These are phyloP conservation scores for Cryptosporidium xiaoi DNA, from an alignment of 169 alveolate genomes.

Conservation along the genomic window DNA sequence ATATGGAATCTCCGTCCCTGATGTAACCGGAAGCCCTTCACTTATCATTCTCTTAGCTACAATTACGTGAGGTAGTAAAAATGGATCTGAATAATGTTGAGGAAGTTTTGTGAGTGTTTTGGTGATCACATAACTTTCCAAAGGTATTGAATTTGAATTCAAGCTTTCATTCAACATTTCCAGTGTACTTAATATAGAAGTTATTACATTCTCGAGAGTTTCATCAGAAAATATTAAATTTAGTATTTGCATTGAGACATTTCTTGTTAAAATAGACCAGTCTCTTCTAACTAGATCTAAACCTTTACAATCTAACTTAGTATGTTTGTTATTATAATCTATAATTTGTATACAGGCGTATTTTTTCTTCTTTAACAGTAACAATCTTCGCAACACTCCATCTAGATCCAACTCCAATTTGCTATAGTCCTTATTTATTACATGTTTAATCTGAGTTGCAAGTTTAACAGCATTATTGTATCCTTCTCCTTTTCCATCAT, in stretches of 20 bases:
- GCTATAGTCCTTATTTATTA: slow-evolving; percentile 92
- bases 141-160: slow-evolving; percentile 79
- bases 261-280: slow-evolving; percentile 95
- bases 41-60: slow-evolving; percentile 92
- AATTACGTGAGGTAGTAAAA: slow-evolving; percentile 92
- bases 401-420: slow-evolving; percentile 97
- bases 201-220: slow-evolving; percentile 41
- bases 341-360: slow-evolving; percentile 92
- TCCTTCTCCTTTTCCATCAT: slow-evolving; percentile 79
- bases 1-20: slow-evolving; percentile 92
- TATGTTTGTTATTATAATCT: slow-evolving; percentile 81
- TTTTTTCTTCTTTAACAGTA: slow-evolving; percentile 97
- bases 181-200: slow-evolving; percentile 1
- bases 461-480: slow-evolving; percentile 86
- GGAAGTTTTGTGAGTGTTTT: slow-evolving; percentile 94
- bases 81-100: slow-evolving; percentile 90
- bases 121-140: slow-evolving; percentile 91
- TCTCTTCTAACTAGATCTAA: slow-evolving; percentile 98
- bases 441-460: slow-evolving; percentile 88
- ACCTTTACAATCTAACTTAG: slow-evolving; percentile 95
- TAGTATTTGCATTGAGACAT: slow-evolving; percentile 41
- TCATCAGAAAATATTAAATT: slow-evolving; percentile 40
- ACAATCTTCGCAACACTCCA: slow-evolving; percentile 93
- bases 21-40: slow-evolving; percentile 86
- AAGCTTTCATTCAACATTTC: slow-evolving; percentile 61